Base-by-base conservation (phyloP, 2,329 filamentous ascomycete genomes). In the Trichophyton verrucosum region DNA sequence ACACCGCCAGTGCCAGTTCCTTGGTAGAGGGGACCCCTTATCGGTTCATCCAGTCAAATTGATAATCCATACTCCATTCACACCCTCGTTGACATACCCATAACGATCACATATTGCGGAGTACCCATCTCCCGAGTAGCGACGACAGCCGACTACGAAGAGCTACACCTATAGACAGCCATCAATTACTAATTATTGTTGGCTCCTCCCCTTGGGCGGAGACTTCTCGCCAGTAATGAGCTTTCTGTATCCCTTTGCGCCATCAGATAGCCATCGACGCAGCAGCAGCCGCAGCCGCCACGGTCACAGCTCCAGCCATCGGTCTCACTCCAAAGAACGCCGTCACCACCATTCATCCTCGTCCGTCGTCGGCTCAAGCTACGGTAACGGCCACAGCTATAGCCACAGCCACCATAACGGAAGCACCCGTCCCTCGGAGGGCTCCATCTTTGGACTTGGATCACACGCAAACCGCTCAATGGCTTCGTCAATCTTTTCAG, bases 371-470 rank as follows among this genome's bases (percentile, higher is more conserved):
- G 70, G 56, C 71, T 70, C 59, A 78, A 75, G 20, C 17, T 33
- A 33, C 49, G 49, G 27, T 22, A 13, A 53, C 49, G 33, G 47
- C 22, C 53, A 51, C 49, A 42, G 33, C 46, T 47, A 56, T 42
- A 58, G 69, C 59, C 71, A 69, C 58, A 70, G 71, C 60, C 78
- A 75, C 24, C 44, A 47, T 3, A 47, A 47, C 68, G 68, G n/a
- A 64, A 74, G 69, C 57, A 74, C 74, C 24, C 70, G 73, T 61
- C 70, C 73, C 60, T 73, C 74, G 17, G 73, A 74, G 3, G 74
- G 75, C 3, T 78, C 78, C 55, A 69, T 80, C 65, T 80, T 81
- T 66, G 76, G 74, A 49, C 67, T 75, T 57, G 69, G 73, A 55
- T 66, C 70, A 59, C 63, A 67, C 30, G 65, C 67, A 27, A 70